phyloP scores from a whole-genome alignment of 805 yeast genomes.

The Kockiozyma suomiensis region DNA sequence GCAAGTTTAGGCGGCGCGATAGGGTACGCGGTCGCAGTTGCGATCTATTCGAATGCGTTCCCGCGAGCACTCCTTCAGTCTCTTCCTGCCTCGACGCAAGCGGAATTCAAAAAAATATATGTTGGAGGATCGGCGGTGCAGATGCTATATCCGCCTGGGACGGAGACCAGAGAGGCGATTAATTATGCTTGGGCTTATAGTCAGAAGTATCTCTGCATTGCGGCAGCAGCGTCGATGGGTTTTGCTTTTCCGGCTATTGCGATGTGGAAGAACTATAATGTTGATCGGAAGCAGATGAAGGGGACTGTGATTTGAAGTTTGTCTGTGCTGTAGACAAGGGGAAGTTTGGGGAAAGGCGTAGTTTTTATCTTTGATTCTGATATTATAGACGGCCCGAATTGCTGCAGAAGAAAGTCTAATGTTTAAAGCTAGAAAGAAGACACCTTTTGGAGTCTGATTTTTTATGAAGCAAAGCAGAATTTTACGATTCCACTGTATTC shows the following conservation, averaged over 20 bases:
- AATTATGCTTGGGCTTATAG: slow-evolving; percentile 30
- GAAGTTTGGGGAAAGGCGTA: too few relatives aligned
- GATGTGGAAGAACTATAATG: background rate
- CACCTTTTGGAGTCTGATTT: too few relatives aligned
- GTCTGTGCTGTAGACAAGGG: too few relatives aligned
- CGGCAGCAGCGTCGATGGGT: slow-evolving; percentile 9
- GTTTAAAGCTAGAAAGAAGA: too few relatives aligned
- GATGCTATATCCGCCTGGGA: slow-evolving; percentile 50
- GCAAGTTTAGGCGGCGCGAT: slow-evolving; percentile 61
- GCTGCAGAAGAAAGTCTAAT: too few relatives aligned
- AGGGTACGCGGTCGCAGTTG: slow-evolving; percentile 61
- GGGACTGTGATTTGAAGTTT: background rate
- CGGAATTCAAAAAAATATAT: slow-evolving; percentile 40
- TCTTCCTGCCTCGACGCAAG: slow-evolving; percentile 23
- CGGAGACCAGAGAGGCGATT: slow-evolving; percentile 45
- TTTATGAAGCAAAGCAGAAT: too few relatives aligned
- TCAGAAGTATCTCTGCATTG: slow-evolving; percentile 29
- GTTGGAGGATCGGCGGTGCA: background rate
- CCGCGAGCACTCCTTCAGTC: slow-evolving; percentile 18
- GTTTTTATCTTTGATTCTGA: too few relatives aligned
- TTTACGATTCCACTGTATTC: too few relatives aligned
- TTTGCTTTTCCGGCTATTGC: background rate
- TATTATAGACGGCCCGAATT: too few relatives aligned
- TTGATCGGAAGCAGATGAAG: background rate
- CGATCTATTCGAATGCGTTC: slow-evolving; percentile 54